Evolutionary conservation across 768 basidiomycete genomes (phyloP).

Genomic region (Dacryopinax spathularia): DNA sequence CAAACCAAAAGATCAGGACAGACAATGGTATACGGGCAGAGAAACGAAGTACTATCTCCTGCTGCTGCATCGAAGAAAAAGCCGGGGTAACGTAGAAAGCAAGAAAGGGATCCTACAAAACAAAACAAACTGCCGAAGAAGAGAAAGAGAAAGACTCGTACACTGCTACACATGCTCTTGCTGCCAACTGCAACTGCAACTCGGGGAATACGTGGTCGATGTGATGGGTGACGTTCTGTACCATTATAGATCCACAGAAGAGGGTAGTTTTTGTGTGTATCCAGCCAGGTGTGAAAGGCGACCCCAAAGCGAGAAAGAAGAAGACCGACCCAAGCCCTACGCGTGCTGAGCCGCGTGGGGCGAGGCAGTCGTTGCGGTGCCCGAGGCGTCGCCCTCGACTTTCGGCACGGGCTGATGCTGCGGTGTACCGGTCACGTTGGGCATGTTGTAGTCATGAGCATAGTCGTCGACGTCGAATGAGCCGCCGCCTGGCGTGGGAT

Average conservation of each 20-base stretch:
- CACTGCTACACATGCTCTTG: conserved; percentile 2
- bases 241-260: conserved; percentile 5
- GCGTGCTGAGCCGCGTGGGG: not conserved
- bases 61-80: not conserved
- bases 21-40: not conserved
- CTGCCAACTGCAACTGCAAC: too few relatives aligned
- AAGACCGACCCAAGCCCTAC: not conserved
- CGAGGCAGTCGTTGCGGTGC: not conserved
- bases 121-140: too few relatives aligned
- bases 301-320: not conserved
- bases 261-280: not conserved
- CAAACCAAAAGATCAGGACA: not conserved
- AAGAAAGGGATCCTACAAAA: not conserved
- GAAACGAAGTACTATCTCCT: not conserved
- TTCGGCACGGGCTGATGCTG: not conserved
- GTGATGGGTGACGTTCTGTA: conserved; percentile 2
- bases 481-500: not conserved
- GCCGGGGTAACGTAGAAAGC: conserved; percentile 1
- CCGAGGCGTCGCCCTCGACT: not conserved
- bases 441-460: not conserved
- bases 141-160: not conserved
- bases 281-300: not conserved
- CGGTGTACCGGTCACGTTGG: not conserved
- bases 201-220: not conserved
- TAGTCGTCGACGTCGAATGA: conserved; percentile 1